Evolutionary conservation across 441 rosid genomes (phyloP), one percentile per base, ranked within the genome.

Genomic region (Dalechampia spathulata): DNA sequence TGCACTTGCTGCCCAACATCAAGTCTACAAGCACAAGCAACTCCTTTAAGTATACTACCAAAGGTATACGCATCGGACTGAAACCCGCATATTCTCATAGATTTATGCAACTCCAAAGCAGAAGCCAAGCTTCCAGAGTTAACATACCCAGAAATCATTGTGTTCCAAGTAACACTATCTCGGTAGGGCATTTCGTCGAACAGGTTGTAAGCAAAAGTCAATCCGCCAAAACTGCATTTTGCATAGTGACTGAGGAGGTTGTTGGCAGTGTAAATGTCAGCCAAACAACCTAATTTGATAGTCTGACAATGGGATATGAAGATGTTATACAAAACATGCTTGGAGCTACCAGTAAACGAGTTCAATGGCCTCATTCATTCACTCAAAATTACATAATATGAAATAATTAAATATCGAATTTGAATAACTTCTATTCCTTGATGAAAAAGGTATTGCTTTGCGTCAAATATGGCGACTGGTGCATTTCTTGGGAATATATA

Each of bases 81-180:
- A 63, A 58, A 62, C 49, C 73, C 81, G 43, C 19, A 60, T 19
- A 58, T 75, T 61, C 27, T 67, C 93, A 85, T 81, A 27, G 38
- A 23, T 53, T 43, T 74, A 17, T 74, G 67, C 49, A 79, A 65
- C 40, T 57, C 45, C 78, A 64, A 79, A 7, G 81, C 76, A 21
- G 55, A 49, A 17, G 52, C 79, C 22, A 79, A 50, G 19, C 68
- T 48, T 27, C 78, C 83, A 47, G 45, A 68, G 49, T 78, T 83
- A 34, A 83, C 78, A 59, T 68, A 66, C 7, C 90, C 90, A 40
- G 86, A 49, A 17, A 87, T 79, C 79, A 81, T 64, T 4, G 96
- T 75, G 72, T 87, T 87, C 93, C 96, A 87, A 42, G 93, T 73
- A 27, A 83, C 85, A 0, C 67, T 26, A 46, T 87, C 96, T 70